Percentiles rank a stretch among this genome's conserved stretches.
phyloP scores from a whole-genome alignment of 2,329 filamentous ascomycete species.

The Coleophoma cylindrospora region DNA sequence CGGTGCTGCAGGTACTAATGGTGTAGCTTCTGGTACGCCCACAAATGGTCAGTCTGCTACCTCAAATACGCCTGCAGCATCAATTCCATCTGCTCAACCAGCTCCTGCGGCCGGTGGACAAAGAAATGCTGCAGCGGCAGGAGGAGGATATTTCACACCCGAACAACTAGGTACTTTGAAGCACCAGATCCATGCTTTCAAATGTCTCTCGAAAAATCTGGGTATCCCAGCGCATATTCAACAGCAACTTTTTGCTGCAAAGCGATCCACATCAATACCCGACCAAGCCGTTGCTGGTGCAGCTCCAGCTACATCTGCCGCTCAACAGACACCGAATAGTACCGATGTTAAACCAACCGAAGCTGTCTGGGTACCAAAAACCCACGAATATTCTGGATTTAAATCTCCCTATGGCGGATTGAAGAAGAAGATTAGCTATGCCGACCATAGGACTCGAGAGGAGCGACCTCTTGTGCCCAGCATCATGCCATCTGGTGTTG shows the following conservation, averaged over 20 bases:
- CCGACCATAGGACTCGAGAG: constrained; percentile 70
- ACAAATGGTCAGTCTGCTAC: constrained; percentile 9
- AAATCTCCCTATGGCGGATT: constrained; percentile 60
- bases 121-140: constrained; percentile 15
- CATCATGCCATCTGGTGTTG: constrained; percentile 82
- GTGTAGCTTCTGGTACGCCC: constrained; percentile 27
- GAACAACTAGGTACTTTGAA: constrained; percentile 76
- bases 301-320: constrained; percentile 15
- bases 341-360: constrained; percentile 18
- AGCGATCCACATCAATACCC: constrained; percentile 35
- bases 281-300: constrained; percentile 18
- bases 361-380: constrained; percentile 23
- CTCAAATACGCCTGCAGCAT: constrained; percentile 16
- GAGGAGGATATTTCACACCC: constrained; percentile 61
- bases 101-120: constrained; percentile 20
- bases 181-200: constrained; percentile 88
- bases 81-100: constrained; percentile 23
- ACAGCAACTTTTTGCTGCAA: constrained; percentile 74
- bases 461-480: constrained; percentile 79
- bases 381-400: constrained; percentile 54
- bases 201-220: constrained; percentile 80
- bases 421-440: constrained; percentile 62
- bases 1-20: constrained; percentile 47
- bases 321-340: constrained; percentile 30
- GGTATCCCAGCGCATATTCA: constrained; percentile 76